phyloP scores from a whole-genome alignment of 257 asterid species.

The Gardenia jasminoides region DNA sequence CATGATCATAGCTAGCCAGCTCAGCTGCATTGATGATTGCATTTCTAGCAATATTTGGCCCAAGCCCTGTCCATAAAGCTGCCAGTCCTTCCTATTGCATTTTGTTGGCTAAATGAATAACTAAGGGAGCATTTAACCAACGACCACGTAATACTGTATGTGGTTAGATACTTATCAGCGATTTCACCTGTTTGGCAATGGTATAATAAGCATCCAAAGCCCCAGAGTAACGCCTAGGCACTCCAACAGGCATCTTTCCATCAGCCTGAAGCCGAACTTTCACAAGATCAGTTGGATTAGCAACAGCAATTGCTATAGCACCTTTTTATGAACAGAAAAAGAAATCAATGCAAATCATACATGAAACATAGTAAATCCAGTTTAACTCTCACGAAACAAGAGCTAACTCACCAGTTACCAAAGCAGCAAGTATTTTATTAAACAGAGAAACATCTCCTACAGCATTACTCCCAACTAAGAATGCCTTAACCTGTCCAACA shows the following conservation, averaged over 20 bases:
- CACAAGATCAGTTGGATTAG: constrained; percentile 97
- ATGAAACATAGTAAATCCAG: neutral
- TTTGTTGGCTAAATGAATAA: constrained; percentile 24
- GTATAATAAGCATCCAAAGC: constrained; percentile 83
- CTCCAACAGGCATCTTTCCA: constrained; percentile 73
- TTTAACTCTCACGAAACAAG: neutral
- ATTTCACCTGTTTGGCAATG: constrained; percentile 67
- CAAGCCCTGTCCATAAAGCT: constrained; percentile 93
- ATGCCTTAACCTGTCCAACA: constrained; percentile 61
- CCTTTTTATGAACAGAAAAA: constrained; percentile 44
- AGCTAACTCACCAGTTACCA: constrained; percentile 51
- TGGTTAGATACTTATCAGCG: constrained; percentile 6
- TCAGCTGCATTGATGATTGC: constrained; percentile 94
- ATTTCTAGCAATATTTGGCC: constrained; percentile 90
- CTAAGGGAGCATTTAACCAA: constrained; percentile 19
- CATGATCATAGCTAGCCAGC: constrained; percentile 87
- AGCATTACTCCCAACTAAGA: constrained; percentile 53
- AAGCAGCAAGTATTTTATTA: constrained; percentile 76
- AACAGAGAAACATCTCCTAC: constrained; percentile 64
- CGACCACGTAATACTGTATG: neutral
- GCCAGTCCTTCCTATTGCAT: constrained; percentile 83
- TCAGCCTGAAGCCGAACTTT: constrained; percentile 96
- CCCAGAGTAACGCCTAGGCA: constrained; percentile 69
- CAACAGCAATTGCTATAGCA: constrained; percentile 90
- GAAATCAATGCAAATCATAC: constrained; percentile 11